Conservation (phyloP, 148 eudicot species). For the Rhododendron molle region DNA sequence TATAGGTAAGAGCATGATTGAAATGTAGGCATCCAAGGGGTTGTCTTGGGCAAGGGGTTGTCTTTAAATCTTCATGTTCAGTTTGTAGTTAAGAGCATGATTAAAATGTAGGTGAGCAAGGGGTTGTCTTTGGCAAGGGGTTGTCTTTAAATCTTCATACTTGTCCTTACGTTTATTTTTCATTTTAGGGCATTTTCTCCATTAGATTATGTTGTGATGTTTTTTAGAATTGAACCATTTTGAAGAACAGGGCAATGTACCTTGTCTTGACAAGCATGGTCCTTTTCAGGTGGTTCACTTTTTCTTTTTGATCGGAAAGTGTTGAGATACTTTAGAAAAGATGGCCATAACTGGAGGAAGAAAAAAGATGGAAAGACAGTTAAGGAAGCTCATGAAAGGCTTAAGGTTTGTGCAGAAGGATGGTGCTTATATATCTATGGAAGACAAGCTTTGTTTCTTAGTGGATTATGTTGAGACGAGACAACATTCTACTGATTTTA, state of each 20-base stretch:
- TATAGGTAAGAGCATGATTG: conserved; percentile 1
- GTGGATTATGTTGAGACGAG: neutral
- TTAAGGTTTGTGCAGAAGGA: conserved; percentile 40
- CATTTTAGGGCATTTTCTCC: neutral
- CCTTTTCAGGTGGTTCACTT: conserved; percentile 53
- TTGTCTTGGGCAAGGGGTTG: neutral
- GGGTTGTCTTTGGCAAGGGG: neutral
- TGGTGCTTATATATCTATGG: neutral
- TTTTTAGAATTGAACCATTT: neutral
- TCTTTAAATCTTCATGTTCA: neutral
- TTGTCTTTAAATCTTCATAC: neutral
- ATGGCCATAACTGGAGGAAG: conserved; percentile 78
- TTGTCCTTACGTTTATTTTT: neutral
- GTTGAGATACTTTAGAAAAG: conserved; percentile 85
- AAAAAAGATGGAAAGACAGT: conserved; percentile 75
- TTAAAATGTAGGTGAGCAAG: neutral
- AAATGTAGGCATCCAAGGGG: neutral
- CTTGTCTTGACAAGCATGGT: conserved; percentile 9
- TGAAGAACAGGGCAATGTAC: neutral
- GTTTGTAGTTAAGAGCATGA: neutral
- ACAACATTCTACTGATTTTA: conserved; percentile 4
- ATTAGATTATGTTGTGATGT: neutral
- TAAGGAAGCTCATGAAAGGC: conserved; percentile 72
- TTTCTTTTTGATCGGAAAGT: conserved; percentile 86
- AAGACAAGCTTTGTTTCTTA: neutral